Percentiles rank a stretch among this genome's conserved stretches.
Conservation (phyloP, 352 stramenopile genomes). For the Blastocystis sp. region DNA sequence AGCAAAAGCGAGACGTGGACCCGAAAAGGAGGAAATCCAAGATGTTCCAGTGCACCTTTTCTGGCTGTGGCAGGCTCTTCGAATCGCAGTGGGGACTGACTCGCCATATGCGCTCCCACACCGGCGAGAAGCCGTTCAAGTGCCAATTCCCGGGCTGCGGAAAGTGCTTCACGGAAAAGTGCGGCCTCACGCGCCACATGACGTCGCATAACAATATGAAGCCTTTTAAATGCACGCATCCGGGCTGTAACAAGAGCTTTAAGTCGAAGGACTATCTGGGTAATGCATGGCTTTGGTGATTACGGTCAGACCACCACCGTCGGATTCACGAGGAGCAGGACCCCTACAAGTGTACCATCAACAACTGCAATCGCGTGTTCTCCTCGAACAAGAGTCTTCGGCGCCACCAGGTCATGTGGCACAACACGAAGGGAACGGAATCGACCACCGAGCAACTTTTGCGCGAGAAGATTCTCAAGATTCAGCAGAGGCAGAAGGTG, state of each 20-base stretch:
- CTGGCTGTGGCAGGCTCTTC: constrained; percentile 38
- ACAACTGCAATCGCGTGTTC: constrained; percentile 68
- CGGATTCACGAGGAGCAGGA: constrained; percentile 66
- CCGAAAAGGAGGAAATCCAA: neutral
- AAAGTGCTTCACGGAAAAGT: constrained; percentile 71
- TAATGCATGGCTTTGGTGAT: neutral
- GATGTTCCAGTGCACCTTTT: constrained; percentile 43
- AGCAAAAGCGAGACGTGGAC: neutral
- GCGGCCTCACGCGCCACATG: constrained; percentile 70
- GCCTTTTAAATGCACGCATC: constrained; percentile 70
- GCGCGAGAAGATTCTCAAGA: constrained; percentile 43
- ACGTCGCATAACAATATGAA: constrained; percentile 69
- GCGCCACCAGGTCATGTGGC: constrained; percentile 60
- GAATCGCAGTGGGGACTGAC: constrained; percentile 55
- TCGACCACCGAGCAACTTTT: constrained; percentile 38
- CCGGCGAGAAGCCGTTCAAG: constrained; percentile 64
- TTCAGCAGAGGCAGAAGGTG: constrained; percentile 53
- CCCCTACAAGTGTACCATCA: constrained; percentile 67
- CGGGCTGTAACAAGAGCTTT: constrained; percentile 71
- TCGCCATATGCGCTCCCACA: constrained; percentile 55
- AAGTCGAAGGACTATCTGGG: constrained; percentile 72
- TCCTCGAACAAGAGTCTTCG: constrained; percentile 59
- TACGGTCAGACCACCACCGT: constrained; percentile 30
- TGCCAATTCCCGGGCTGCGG: constrained; percentile 58
- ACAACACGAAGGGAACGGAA: constrained; percentile 67